Conservation (phyloP, 805 yeast species). For the Hanseniaspora meyeri region DNA sequence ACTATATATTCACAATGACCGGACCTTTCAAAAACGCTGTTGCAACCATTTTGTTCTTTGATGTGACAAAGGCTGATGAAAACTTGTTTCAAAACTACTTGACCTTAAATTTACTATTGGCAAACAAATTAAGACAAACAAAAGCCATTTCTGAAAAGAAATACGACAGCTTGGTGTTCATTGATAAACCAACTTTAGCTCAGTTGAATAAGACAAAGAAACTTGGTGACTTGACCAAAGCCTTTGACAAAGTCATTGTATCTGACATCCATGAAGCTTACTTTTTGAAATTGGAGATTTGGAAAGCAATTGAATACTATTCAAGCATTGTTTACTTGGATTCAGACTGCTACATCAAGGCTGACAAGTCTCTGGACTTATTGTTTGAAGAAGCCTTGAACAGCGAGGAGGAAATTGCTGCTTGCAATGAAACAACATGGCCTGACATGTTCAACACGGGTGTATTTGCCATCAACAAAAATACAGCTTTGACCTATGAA, state of each 20-base stretch:
- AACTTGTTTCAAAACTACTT: constrained; percentile 1
- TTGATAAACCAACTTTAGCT: not conserved
- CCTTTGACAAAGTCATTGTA: not conserved
- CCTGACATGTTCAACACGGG: constrained; percentile 85
- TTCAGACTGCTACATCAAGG: constrained; percentile 45
- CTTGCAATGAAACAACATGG: constrained; percentile 80
- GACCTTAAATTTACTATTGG: not conserved
- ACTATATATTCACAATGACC: not conserved
- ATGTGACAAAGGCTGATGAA: not conserved
- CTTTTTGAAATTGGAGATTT: constrained; percentile 22
- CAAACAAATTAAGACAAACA: not conserved
- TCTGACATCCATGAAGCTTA: not conserved
- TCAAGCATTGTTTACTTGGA: constrained; percentile 49
- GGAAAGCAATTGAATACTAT: constrained; percentile 32
- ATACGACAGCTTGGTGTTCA: not conserved
- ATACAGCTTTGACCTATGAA: not conserved
- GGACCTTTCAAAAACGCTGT: not conserved
- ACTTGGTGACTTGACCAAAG: not conserved
- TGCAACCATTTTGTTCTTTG: not conserved
- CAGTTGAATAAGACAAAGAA: not conserved
- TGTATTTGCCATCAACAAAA: constrained; percentile 38
- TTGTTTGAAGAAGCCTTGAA: not conserved
- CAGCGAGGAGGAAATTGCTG: constrained; percentile 27
- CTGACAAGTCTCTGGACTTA: constrained; percentile 16
- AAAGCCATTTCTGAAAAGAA: not conserved